phyloP scores from a whole-genome alignment of 1,284 basidiomycete genomes.

The Trichosporon sp. region DNA sequence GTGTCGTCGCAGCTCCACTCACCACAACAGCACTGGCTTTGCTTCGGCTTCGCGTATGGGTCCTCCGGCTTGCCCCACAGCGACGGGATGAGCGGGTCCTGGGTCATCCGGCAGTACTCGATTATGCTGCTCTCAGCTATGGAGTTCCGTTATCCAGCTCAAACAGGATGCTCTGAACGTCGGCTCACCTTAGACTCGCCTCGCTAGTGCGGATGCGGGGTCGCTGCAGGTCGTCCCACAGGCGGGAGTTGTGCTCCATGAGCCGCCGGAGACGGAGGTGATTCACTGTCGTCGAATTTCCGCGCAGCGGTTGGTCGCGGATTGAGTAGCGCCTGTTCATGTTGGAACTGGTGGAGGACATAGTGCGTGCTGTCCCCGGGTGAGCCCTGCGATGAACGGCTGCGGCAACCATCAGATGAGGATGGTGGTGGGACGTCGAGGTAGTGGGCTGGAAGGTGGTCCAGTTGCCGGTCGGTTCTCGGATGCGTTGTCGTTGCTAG shows the following conservation, averaged over 20 bases:
- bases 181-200: constrained; percentile 77
- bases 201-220: constrained; percentile 87
- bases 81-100: constrained; percentile 82
- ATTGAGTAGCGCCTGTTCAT: not conserved
- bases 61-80: constrained; percentile 94
- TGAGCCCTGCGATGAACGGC: too few species aligned
- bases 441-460: not conserved
- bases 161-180: too few species aligned
- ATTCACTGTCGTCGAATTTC: constrained; percentile 67
- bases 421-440: not conserved
- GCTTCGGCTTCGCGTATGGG: constrained; percentile 77
- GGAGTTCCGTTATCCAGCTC: too few species aligned
- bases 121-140: constrained; percentile 66
- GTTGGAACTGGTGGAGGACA: not conserved
- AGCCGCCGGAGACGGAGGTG: constrained; percentile 93
- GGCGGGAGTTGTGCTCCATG: constrained; percentile 87
- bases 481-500: too few species aligned
- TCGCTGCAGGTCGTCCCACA: constrained; percentile 84
- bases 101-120: constrained; percentile 84
- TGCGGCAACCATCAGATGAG: not conserved
- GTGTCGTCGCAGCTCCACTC: not conserved
- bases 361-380: not conserved
- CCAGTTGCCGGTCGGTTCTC: not conserved
- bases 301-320: not conserved
- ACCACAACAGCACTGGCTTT: constrained; percentile 54